Evolutionary conservation across 768 basidiomycete species (phyloP).

Genomic region (Rhodotorula sphaerocarpa): DNA sequence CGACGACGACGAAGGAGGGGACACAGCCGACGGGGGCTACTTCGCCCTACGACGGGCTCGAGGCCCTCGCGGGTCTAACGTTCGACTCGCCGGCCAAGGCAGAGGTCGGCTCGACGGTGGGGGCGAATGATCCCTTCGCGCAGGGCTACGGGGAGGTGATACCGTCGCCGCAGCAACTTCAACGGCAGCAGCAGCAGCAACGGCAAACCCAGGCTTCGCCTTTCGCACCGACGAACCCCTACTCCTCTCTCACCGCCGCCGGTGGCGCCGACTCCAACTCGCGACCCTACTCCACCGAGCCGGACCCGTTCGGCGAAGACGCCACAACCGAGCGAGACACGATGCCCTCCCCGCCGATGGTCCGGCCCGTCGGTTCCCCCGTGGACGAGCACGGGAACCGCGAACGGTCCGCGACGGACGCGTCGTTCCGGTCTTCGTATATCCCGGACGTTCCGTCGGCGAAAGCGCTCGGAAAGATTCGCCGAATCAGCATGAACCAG

Average conservation of each 20-base stretch:
- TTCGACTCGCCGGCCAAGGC: neutral
- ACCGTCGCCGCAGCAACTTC: neutral
- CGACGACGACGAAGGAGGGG: no score
- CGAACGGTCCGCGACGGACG: neutral
- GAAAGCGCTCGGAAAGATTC: conserved; percentile 31
- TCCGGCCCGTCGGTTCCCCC: neutral
- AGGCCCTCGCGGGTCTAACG: neutral
- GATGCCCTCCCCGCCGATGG: neutral
- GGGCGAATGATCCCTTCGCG: no score
- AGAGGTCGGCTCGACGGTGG: no score
- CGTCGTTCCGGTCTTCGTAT: neutral
- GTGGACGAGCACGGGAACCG: neutral
- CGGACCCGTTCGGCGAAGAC: neutral
- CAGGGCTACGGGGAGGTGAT: neutral
- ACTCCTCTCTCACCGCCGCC: conserved; percentile 4
- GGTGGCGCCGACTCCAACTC: neutral
- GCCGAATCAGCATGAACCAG: conserved; percentile 13
- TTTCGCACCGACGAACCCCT: conserved; percentile 27
- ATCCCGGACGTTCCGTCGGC: conserved; percentile 12
- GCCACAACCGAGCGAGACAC: neutral
- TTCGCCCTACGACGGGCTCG: conserved; percentile 9
- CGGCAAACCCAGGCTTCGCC: neutral
- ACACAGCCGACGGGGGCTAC: no score
- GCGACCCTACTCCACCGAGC: neutral
- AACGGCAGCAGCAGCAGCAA: neutral